Conservation (phyloP, 805 yeast genomes). For the Wickerhamomyces chaumierensis region DNA sequence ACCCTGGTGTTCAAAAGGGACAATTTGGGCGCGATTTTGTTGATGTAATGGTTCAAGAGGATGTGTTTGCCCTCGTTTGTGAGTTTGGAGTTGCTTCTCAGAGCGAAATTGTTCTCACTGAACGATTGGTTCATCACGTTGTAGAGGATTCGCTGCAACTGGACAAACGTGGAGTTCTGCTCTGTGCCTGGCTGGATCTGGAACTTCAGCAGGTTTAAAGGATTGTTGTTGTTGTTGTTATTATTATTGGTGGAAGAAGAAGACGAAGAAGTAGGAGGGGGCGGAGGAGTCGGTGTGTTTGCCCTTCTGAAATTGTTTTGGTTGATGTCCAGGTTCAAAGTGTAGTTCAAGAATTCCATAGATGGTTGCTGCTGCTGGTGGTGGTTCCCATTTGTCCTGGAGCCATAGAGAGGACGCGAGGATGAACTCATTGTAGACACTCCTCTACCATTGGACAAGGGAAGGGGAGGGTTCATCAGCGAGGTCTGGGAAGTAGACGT, state of each 20-base stretch:
- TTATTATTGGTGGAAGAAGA: too few relatives aligned
- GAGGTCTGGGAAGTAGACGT: too few relatives aligned
- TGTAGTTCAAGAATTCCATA: not conserved
- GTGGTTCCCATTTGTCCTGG: too few relatives aligned
- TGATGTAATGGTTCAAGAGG: conserved; percentile 23
- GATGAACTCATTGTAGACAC: not conserved
- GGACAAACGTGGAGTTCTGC: not conserved
- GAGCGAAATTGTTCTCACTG: not conserved
- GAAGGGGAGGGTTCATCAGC: too few relatives aligned
- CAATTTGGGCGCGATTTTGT: conserved; percentile 27
- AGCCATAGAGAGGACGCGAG: too few relatives aligned
- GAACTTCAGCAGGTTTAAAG: not conserved
- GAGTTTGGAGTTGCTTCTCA: conserved; percentile 1
- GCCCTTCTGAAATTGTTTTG: too few relatives aligned
- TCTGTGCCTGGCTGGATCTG: not conserved
- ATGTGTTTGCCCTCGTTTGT: conserved; percentile 23
- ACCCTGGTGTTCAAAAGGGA: conserved; percentile 20
- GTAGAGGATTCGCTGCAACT: not conserved
- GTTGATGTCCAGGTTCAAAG: not conserved
- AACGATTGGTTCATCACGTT: not conserved
- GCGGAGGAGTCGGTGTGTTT: too few relatives aligned
- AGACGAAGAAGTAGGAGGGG: too few relatives aligned
- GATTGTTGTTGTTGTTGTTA: too few relatives aligned
- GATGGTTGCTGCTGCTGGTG: not conserved
- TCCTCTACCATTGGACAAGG: too few relatives aligned